Percentiles rank a stretch among this genome's conserved stretches.
phyloP scores from a whole-genome alignment of 345 rosid species.

The Eucalyptus tenuipes region DNA sequence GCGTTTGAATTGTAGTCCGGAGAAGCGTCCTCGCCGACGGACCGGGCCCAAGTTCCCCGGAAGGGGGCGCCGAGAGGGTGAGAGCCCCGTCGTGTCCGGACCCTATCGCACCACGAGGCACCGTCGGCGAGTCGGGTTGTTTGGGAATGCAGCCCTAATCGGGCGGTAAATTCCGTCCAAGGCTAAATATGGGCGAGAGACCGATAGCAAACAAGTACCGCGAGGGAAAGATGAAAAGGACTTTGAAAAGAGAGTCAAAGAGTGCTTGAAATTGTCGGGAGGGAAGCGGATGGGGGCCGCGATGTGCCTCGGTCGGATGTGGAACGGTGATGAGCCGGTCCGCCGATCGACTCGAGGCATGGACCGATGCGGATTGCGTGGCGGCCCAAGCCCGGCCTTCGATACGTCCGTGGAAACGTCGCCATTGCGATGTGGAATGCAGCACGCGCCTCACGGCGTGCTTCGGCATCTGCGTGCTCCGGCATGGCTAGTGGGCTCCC shows the following conservation, averaged over 20 bases:
- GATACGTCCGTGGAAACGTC: no score
- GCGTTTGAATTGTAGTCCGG: neutral
- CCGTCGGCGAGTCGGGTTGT: neutral
- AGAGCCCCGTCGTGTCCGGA: neutral
- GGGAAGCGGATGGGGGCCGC: neutral
- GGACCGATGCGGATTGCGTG: neutral
- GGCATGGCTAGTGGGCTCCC: slow-evolving; percentile 12
- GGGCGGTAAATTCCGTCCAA: neutral
- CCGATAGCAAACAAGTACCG: neutral
- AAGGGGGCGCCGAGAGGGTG: neutral
- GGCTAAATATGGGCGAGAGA: neutral
- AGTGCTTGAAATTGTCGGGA: neutral
- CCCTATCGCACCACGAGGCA: neutral
- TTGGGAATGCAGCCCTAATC: neutral
- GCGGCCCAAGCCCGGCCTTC: neutral
- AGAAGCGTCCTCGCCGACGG: neutral
- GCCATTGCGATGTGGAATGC: neutral
- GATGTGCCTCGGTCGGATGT: neutral
- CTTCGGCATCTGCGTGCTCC: neutral
- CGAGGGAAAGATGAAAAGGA: neutral
- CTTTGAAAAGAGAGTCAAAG: neutral
- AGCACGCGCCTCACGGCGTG: neutral
- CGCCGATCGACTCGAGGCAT: neutral
- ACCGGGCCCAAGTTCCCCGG: neutral
- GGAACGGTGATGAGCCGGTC: neutral